These are phyloP conservation scores for Talaromyces sp. DNA, from an alignment of 2,329 filamentous ascomycete genomes.

Conservation along the genomic window DNA sequence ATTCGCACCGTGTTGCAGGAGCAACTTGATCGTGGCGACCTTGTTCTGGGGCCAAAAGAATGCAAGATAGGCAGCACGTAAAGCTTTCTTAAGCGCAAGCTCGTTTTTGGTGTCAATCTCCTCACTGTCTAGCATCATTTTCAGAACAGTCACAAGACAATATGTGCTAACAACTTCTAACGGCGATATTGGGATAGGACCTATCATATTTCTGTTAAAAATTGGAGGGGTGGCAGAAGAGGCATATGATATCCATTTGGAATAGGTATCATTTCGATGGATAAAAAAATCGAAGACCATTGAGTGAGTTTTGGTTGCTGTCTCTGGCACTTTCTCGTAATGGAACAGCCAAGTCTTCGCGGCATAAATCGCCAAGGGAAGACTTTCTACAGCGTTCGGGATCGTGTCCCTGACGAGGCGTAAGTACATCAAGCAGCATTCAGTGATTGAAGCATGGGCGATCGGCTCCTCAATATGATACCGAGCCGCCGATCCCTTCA, in stretches of 20 bases:
- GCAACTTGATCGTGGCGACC: not conserved
- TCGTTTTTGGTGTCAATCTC: not conserved
- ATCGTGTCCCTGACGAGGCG: not conserved
- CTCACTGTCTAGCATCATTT: slow-evolving; percentile 2
- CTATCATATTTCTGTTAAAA: not conserved
- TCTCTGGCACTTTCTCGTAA: slow-evolving; percentile 12
- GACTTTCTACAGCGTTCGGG: not conserved
- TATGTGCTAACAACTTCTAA: slow-evolving; percentile 1
- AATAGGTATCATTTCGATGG: not conserved
- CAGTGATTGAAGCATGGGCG: slow-evolving; percentile 7
- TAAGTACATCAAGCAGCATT: slow-evolving; percentile 15
- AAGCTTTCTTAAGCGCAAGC: not conserved
- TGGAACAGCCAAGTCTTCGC: slow-evolving; percentile 11
- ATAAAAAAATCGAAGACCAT: slow-evolving; percentile 12
- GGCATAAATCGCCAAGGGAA: slow-evolving; percentile 7
- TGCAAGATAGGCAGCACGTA: not conserved
- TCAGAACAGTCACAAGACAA: not conserved
- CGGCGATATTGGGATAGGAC: not conserved
- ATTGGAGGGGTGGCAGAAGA: not conserved
- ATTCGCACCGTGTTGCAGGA: slow-evolving; percentile 8
- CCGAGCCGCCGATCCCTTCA: not conserved
- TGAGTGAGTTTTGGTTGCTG: not conserved
- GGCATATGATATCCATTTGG: slow-evolving; percentile 6
- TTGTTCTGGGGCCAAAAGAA: not conserved
- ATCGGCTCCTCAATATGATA: slow-evolving; percentile 4